Evolutionary conservation across 495 filamentous ascomycete genomes (phyloP).

Genomic region (Filosporella fistucella): DNA sequence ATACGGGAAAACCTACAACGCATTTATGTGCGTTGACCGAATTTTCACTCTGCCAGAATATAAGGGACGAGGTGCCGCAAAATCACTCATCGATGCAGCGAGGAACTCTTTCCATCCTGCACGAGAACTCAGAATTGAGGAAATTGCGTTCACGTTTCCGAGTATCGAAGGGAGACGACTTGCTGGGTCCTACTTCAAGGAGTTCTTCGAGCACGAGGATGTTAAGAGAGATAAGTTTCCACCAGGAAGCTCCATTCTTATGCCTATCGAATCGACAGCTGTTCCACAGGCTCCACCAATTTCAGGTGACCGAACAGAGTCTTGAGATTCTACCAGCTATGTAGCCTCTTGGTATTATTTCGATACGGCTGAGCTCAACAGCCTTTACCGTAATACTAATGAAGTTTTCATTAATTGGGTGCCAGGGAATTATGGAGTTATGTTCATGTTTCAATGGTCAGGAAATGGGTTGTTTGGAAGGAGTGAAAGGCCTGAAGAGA

Average conservation of each 20-base stretch:
- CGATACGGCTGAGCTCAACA: not conserved
- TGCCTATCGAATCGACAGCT: not conserved
- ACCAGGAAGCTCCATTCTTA: no score
- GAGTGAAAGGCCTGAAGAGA: no score
- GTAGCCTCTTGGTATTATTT: not conserved
- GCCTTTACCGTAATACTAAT: no score
- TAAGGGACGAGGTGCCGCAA: conserved; percentile 10
- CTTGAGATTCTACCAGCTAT: not conserved
- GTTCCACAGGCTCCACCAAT: not conserved
- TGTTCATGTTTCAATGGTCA: no score
- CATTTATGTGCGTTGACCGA: conserved; percentile 13
- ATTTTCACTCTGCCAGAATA: conserved; percentile 11
- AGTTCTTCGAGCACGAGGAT: not conserved
- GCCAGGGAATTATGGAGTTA: no score
- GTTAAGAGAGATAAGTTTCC: no score
- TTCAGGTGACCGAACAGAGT: not conserved
- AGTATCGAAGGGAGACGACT: conserved; percentile 10
- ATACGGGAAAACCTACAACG: not conserved
- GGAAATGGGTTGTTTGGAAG: no score
- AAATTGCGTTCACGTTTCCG: conserved; percentile 12
- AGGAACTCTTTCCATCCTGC: conserved; percentile 13
- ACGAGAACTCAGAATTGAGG: not conserved
- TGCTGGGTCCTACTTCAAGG: conserved; percentile 5
- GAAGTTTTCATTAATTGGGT: no score
- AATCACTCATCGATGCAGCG: conserved; percentile 10